Evolutionary conservation across 805 yeast species (phyloP), one percentile per base, ranked within the genome.

Genomic region (Wickerhamomyces hampshirensis): DNA sequence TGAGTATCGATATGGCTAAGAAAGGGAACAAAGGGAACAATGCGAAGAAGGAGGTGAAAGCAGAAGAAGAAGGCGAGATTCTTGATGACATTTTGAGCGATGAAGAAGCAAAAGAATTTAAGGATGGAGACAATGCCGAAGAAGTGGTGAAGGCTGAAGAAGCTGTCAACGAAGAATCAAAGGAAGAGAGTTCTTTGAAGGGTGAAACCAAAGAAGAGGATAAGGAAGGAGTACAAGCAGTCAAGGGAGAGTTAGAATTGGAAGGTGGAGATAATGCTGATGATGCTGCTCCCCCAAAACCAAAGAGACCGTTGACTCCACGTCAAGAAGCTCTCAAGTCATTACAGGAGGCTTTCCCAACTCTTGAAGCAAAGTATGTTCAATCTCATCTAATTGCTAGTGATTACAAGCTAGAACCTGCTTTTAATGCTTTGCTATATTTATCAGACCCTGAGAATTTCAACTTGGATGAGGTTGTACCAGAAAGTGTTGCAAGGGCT

Each of bases 371-470:
- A 21, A 74, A 77, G 43, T 74, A 79, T 49, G 68, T 86, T 43
- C 76, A 79, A 37, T 88, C 95, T 19, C 80, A 86, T 1, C 66
- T 89, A 38, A 84, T 93, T 55, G 98, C 98, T 3, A 77, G 95
- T 14, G 75, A 71, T 32, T 96, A 95, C 19, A 68, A 73, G 32
- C 57, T 86, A 30, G 96, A 87, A 49, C 80, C 84, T 1, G 95
- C 96, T 1, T 91, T 91, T 66, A 84, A 82, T 58, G 97, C 96
- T 0, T 65, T 89, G 50, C 66, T 91, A 41, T 86, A 74, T 48
- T 62, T 86, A 37, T 79, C 85, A 13, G 96, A 89, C 59, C 91
- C 91, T 8, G 56, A 68, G 4, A 68, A 69, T 42, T 60, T 62
- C 31, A 54, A 49, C 21, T 70, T 70, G 42, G 77, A 80, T 11